A percentile compares a stretch with the other conserved stretches of the same genome.
phyloP scores from a whole-genome alignment of 768 basidiomycete genomes.

The Tephrocybe sp. region DNA sequence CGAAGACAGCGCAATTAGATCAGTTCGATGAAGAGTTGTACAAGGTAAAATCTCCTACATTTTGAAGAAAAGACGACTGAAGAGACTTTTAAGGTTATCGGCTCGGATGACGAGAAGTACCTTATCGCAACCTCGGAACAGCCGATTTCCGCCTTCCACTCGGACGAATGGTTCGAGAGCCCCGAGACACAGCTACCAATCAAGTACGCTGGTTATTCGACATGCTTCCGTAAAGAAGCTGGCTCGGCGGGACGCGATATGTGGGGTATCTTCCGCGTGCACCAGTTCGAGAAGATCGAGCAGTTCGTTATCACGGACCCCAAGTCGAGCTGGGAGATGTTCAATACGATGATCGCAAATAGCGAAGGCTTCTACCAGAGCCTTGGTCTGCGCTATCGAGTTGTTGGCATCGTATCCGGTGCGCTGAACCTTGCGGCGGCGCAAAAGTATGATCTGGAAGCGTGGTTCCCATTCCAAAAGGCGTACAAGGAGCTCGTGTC shows the following conservation, averaged over 20 bases:
- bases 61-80: neutral
- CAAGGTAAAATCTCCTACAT: conserved; percentile 51
- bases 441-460: conserved; percentile 97
- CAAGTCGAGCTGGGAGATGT: conserved; percentile 90
- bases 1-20: conserved; percentile 94
- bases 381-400: conserved; percentile 86
- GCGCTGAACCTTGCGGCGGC: conserved; percentile 95
- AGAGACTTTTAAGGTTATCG: conserved; percentile 60
- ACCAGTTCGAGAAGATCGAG: conserved; percentile 99
- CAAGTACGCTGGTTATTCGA: conserved; percentile 84
- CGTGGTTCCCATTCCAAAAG: conserved; percentile 98
- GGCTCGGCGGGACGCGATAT: conserved; percentile 96
- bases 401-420: conserved; percentile 93
- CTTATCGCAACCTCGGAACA: conserved; percentile 99
- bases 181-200: conserved; percentile 92
- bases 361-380: conserved; percentile 97
- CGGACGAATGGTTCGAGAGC: conserved; percentile 96
- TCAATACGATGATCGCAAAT: conserved; percentile 85
- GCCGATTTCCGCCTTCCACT: conserved; percentile 93
- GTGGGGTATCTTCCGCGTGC: conserved; percentile 99
- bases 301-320: conserved; percentile 96
- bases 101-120: conserved; percentile 93
- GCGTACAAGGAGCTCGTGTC: conserved; percentile 97
- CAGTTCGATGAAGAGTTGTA: conserved; percentile 99
- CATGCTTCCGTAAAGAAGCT: conserved; percentile 99